Base-by-base conservation (phyloP, 106 monocot species). In the Allium cepa region DNA sequence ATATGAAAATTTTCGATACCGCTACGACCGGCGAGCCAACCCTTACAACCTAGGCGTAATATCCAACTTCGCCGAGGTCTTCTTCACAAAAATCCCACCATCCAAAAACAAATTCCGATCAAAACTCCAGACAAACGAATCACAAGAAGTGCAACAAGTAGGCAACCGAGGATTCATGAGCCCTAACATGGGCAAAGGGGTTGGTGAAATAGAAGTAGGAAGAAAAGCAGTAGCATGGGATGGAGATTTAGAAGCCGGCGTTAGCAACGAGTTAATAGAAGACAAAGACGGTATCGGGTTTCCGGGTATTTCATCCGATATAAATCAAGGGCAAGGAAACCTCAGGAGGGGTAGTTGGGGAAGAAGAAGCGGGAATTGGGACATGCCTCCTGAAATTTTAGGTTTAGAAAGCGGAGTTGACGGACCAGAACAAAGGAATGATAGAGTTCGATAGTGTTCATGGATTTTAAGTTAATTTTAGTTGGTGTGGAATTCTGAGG, bases 1-100 rank as follows among this genome's bases (percentile, higher is more conserved):
- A 10, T 95, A 95, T 55, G 95, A 95, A 75, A 95, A 95, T 64
- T 95, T 95, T 76, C 82, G 95, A 75, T 91, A 95, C 64, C 82
- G 85, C 49, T 95, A 95, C 46, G 95, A 95, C 62, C 83, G 79
- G 8, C 76, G 83, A 18, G 91, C 45, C 36, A 95, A 95, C 72
- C 95, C 95, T 15, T 95, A 95, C 53, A 85, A 95, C 62, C 67
- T 47, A 60, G 95, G 95, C 15, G 10, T 84, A 9, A 57, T 82
- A 27, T 67, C 66, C 2, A 95, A 95, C 71, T 88, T 95, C 62
- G 81, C 75, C 76, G 95, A 95, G 71, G 81, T 85, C 47, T 95
- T 91, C 79, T 88, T 79, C 69, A 78, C 88, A 12, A 62, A 71
- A 49, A 80, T 91, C 27, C 78, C 91, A 53, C 77, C 76, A 47